These are phyloP conservation scores for Vitis hybrid DNA, from an alignment of 177 flowering plant genomes.

Conservation along the genomic window DNA sequence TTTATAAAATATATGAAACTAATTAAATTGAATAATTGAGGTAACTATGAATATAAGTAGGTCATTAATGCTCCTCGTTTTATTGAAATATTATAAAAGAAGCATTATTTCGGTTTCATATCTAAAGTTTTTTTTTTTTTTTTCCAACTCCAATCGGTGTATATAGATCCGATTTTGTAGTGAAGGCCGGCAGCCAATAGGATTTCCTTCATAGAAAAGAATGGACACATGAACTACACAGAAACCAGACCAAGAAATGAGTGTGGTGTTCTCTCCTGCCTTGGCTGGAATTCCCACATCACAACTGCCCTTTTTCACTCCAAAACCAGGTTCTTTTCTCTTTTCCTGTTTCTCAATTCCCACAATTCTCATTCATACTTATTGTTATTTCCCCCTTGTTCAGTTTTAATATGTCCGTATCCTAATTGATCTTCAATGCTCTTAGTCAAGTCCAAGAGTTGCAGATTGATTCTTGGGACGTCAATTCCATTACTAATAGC, in stretches of 20 bases:
- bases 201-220: no score
- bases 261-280: slow-evolving; percentile 5
- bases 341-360: background rate
- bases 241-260: background rate
- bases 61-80: no score
- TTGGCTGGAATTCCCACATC: background rate
- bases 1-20: no score
- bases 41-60: no score
- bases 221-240: no score
- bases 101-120: no score
- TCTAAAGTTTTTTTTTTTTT: no score
- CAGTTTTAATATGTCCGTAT: background rate
- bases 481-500: background rate
- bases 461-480: slow-evolving; percentile 5
- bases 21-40: no score
- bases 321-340: background rate
- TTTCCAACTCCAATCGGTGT: no score
- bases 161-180: no score
- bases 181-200: no score
- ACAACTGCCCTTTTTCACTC: slow-evolving; percentile 5
- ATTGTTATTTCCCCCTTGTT: background rate
- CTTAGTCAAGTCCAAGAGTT: slow-evolving; percentile 13
- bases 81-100: no score
- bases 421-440: background rate
- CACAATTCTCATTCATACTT: background rate